Evolutionary conservation across 148 eudicot genomes (phyloP).

Genomic region (Talinum fruticosum): DNA sequence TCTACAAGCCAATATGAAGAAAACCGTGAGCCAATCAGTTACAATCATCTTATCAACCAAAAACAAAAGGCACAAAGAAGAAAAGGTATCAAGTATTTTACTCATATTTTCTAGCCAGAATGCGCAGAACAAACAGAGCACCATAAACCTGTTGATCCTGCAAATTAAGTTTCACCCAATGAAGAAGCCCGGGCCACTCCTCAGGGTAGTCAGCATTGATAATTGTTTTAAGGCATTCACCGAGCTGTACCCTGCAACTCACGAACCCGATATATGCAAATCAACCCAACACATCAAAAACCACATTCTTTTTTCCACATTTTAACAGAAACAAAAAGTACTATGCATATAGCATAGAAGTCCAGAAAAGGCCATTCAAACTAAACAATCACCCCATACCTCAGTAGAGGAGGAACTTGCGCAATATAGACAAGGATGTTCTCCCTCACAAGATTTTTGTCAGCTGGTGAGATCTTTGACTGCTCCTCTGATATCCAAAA

Average conservation of each 20-base stretch:
- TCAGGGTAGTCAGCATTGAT: constrained; percentile 94
- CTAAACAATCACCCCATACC: constrained; percentile 37
- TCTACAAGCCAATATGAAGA: background rate
- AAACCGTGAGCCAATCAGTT: background rate
- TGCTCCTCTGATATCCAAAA: constrained; percentile 54
- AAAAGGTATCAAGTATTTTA: constrained; percentile 33
- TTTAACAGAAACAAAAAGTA: background rate
- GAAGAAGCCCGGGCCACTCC: constrained; percentile 95
- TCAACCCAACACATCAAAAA: background rate
- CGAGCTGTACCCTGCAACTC: constrained; percentile 72
- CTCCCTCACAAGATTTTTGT: constrained; percentile 82
- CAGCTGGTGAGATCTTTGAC: constrained; percentile 70
- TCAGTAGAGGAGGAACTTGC: constrained; percentile 75
- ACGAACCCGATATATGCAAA: background rate
- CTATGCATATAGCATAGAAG: background rate
- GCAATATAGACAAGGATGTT: constrained; percentile 74
- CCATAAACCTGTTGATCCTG: constrained; percentile 96
- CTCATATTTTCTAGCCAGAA: constrained; percentile 98
- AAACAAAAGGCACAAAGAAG: background rate
- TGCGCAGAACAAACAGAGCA: constrained; percentile 87
- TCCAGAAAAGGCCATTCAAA: background rate
- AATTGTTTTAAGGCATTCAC: constrained; percentile 95
- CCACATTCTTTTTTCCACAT: background rate
- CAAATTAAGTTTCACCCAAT: constrained; percentile 90
- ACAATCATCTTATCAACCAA: constrained; percentile 1